Evolutionary conservation across 2,329 filamentous ascomycete species (phyloP), one percentile per base, ranked within the genome.

Genomic region (Alternaria ventricosa): DNA sequence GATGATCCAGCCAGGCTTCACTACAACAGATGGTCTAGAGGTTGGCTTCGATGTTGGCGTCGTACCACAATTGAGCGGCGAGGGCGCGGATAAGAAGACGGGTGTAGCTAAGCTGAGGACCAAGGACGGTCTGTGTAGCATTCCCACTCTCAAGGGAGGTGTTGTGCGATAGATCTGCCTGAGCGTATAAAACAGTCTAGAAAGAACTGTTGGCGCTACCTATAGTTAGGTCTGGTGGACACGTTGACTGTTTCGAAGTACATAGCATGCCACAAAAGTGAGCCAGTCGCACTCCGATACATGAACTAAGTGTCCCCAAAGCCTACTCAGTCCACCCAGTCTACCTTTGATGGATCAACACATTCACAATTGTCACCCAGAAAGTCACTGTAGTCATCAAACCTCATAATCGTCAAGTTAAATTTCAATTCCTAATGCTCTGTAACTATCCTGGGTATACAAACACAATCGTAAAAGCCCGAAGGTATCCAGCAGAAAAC

Each of bases 1-100:
- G 86, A 93, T 87, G 10, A 93, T 97, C 83, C 95, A 98, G 86
- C 94, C 94, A 1, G 96, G 95, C 0, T 98, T 98, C 84, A 97
- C 92, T 28, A 99, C 95, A 8, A 97, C 91, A 1, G 90, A 91
- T 8, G 82, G 81, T 50, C 85, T 95, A 55, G 92, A 94, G 82
- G 95, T 97, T 36, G 94, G 87, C 0, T 99, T 98, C 78, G 92
- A 98, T 75, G 92, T 92, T 4, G 86, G 83, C 47, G 89, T 85
- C 49, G 92, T 97, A 36, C 90, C 92, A 81, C 89, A 91, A 81
- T 84, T 95, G 63, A 89, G 90, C 75, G 91, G 91, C 80, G 87
- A 90, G 66, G 92, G 86, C 53, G 84, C 86, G 70, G 81, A 82
- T 46, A 87, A 83, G 71, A 86, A 86, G 79, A 84, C 82, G 45